Evolutionary conservation across 192 early-diverging fungal species (phyloP).

Genomic region (Hyaloraphidium curvatum): DNA sequence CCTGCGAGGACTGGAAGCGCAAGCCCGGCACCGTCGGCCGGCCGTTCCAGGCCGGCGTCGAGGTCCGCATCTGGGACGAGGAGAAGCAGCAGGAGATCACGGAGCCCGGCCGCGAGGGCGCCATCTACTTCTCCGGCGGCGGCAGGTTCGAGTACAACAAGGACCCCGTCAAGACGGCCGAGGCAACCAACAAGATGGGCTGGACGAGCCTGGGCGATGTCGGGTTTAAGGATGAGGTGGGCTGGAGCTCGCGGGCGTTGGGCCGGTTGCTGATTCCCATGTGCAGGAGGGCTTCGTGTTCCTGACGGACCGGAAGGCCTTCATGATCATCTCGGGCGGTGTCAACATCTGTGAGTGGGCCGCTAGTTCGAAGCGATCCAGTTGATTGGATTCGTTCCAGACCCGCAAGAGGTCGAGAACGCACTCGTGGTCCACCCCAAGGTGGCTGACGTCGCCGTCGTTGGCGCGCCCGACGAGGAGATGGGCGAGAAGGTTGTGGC

Average conservation of each 20-base stretch:
- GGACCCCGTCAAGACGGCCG: not conserved
- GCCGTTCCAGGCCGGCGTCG: no score
- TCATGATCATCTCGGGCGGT: slow-evolving; percentile 3
- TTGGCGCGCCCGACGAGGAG: not conserved
- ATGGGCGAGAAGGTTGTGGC: slow-evolving; percentile 1
- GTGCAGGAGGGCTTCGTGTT: not conserved
- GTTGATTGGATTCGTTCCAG: slow-evolving; percentile 1
- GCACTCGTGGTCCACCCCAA: not conserved
- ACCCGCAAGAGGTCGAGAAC: slow-evolving; percentile 1
- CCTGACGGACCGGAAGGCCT: not conserved
- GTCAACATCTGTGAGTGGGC: not conserved
- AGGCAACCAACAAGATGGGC: not conserved
- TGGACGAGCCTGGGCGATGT: slow-evolving; percentile 1
- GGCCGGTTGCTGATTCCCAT: not conserved
- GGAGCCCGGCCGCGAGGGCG: no score
- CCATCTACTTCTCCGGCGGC: no score
- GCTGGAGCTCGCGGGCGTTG: not conserved
- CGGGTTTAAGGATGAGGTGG: not conserved
- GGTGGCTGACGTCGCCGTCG: not conserved
- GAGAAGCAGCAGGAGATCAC: no score
- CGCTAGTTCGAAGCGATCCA: not conserved
- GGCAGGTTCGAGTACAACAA: no score
- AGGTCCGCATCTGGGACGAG: no score
- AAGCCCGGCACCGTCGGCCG: no score
- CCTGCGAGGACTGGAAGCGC: no score